These are phyloP conservation scores for Pythium volutum DNA, from an alignment of 352 stramenopile species.

Conservation along the genomic window DNA sequence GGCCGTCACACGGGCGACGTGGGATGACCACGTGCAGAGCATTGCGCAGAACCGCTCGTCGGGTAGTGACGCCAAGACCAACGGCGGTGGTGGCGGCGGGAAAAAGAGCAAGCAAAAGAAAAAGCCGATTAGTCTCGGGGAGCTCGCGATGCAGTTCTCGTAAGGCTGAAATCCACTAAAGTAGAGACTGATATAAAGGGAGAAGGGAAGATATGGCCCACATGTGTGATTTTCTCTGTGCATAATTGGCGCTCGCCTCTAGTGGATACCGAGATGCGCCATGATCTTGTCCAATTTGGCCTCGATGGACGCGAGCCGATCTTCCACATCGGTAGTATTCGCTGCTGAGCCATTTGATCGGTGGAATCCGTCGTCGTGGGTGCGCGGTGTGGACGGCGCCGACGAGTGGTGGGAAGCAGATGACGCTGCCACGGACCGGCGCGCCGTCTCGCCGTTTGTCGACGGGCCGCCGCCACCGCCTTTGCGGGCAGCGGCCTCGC, in stretches of 20 bases:
- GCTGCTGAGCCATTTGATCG: slow-evolving; percentile 1
- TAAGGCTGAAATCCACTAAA: slow-evolving; percentile 28
- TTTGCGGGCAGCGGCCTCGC: slow-evolving; percentile 73
- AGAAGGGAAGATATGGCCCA: too few relatives aligned
- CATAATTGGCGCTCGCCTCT: background rate
- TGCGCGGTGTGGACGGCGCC: slow-evolving; percentile 52
- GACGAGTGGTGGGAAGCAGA: slow-evolving; percentile 32
- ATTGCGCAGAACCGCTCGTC: slow-evolving; percentile 60
- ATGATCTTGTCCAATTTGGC: slow-evolving; percentile 90
- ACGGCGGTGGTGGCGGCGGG: background rate
- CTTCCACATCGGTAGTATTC: slow-evolving; percentile 40
- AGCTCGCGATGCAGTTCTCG: slow-evolving; percentile 81
- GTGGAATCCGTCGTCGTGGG: slow-evolving; percentile 20
- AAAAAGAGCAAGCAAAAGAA: slow-evolving; percentile 88
- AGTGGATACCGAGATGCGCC: slow-evolving; percentile 63
- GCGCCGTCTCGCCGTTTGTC: slow-evolving; percentile 5
- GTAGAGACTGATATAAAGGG: background rate
- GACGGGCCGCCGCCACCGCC: slow-evolving; percentile 15
- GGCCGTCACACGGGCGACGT: slow-evolving; percentile 74
- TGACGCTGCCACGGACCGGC: background rate
- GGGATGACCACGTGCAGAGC: slow-evolving; percentile 71
- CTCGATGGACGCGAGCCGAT: slow-evolving; percentile 73
- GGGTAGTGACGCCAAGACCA: background rate
- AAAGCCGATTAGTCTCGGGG: slow-evolving; percentile 72
- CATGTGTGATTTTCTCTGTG: too few relatives aligned